These are phyloP conservation scores for Tricladium varicosporioides DNA, from an alignment of 2,329 filamentous ascomycete genomes.

Conservation along the genomic window DNA sequence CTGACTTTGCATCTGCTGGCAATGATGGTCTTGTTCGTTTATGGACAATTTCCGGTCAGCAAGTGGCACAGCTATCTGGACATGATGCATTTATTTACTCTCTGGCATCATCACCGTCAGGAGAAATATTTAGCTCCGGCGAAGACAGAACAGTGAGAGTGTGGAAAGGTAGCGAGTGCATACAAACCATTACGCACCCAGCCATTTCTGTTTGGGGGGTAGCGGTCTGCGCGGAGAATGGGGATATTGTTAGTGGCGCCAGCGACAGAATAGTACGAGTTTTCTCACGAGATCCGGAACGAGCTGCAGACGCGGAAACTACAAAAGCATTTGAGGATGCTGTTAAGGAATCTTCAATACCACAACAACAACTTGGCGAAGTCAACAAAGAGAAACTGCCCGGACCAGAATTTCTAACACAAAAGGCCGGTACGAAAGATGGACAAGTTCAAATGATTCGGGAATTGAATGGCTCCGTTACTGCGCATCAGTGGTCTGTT, in stretches of 20 bases:
- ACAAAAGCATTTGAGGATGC: conserved; percentile 77
- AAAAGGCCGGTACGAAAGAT: conserved; percentile 87
- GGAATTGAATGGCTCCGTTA: conserved; percentile 76
- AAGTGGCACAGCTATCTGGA: conserved; percentile 75
- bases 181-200: conserved; percentile 95
- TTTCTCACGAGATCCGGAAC: conserved; percentile 71
- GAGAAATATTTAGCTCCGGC: conserved; percentile 85
- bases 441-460: conserved; percentile 92
- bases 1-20: conserved; percentile 90
- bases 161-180: conserved; percentile 79
- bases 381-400: conserved; percentile 93
- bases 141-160: conserved; percentile 92
- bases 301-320: conserved; percentile 66
- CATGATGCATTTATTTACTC: conserved; percentile 97
- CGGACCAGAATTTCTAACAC: conserved; percentile 79
- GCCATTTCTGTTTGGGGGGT: conserved; percentile 96
- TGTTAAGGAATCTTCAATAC: conserved; percentile 80
- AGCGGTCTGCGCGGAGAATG: conserved; percentile 75
- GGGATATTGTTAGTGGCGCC: conserved; percentile 90
- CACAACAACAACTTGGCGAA: conserved; percentile 76
- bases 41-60: conserved; percentile 78
- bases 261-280: conserved; percentile 85
- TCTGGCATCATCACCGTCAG: conserved; percentile 71
- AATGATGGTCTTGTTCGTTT: conserved; percentile 88
- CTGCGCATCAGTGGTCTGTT: conserved; percentile 82